Base-by-base conservation (phyloP, 2,329 filamentous ascomycete genomes). In the Penicillium corylophilum region DNA sequence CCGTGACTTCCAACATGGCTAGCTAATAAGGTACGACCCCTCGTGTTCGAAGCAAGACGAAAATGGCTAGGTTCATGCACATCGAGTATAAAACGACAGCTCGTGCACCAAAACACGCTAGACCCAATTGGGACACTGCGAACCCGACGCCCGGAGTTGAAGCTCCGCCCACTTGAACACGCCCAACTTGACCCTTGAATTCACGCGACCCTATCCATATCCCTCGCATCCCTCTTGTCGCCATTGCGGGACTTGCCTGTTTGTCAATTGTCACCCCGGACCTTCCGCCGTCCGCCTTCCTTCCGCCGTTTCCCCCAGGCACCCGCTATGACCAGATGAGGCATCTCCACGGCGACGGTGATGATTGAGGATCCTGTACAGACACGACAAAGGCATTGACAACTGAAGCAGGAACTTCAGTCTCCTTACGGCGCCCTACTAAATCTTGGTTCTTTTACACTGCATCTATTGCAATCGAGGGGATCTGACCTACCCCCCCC, bases 311-410 rank as follows among this genome's bases (percentile, higher is more conserved):
- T 23, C 18, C 18, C 39, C 46, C 33, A 51, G 48, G 50, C 59
- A 53, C 50, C 50, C 63, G 64, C 45, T 33, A 70, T 70, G 67
- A 59, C 55, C 51, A 56, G 60, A 63, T 70, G 60, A 69, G 57
- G 56, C 57, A 63, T 51, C 45, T 51, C 59, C 65, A 64, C 57
- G 58, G 42, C 50, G 41, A 56, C 39, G 43, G 62, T 54, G 54
- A 61, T 63, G 57, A 57, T 56, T 51, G 59, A 64, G 39, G 53
- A 51, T 57, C 56, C 50, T 50, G 60, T 51, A 46, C 43, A 50
- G 53, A 56, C 22, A 57, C 44, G 43, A 54, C 48, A 50, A 60
- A 42, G 40, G 45, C 35, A 56, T 42, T 46, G 26, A 60, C 38
- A 44, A 45, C 44, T 52, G 57, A 55, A 60, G 57, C 57, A 39